Evolutionary conservation across 495 filamentous ascomycete genomes (phyloP).

Genomic region (Podospora appendiculata): DNA sequence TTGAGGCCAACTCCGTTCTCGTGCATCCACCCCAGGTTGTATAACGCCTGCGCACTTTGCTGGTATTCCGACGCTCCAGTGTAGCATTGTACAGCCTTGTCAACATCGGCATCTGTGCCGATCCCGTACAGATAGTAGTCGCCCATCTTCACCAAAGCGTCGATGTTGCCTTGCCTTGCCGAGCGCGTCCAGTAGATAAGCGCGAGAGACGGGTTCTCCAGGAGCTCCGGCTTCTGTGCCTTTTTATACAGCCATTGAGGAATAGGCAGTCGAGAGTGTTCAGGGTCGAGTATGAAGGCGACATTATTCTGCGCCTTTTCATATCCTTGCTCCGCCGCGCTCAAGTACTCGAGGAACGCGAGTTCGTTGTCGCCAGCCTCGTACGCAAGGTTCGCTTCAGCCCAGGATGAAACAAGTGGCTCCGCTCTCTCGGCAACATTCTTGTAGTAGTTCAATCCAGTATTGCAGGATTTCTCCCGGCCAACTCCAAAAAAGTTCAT

Average conservation of each 20-base stretch:
- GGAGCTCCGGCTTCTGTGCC: slow-evolving; percentile 37
- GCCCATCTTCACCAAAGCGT: slow-evolving; percentile 95
- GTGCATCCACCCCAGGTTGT: slow-evolving; percentile 99
- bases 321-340: slow-evolving; percentile 94
- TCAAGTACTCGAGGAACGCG: slow-evolving; percentile 77
- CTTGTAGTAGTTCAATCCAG: slow-evolving; percentile 89
- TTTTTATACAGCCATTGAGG: slow-evolving; percentile 27
- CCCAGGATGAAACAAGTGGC: slow-evolving; percentile 72
- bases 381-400: slow-evolving; percentile 79
- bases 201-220: slow-evolving; percentile 68
- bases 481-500: slow-evolving; percentile 76
- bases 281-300: slow-evolving; percentile 80
- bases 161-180: slow-evolving; percentile 86
- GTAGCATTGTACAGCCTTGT: slow-evolving; percentile 92
- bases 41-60: slow-evolving; percentile 89
- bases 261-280: slow-evolving; percentile 46
- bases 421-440: slow-evolving; percentile 88
- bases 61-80: slow-evolving; percentile 82
- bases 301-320: slow-evolving; percentile 92
- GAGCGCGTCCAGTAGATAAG: slow-evolving; percentile 96
- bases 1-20: slow-evolving; percentile 91
- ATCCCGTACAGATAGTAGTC: slow-evolving; percentile 87
- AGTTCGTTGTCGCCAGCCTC: slow-evolving; percentile 78
- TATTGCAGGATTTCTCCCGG: slow-evolving; percentile 67
- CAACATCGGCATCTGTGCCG: slow-evolving; percentile 63